Conservation (phyloP, 768 basidiomycete species). For the Xerocomellus dryophilus region DNA sequence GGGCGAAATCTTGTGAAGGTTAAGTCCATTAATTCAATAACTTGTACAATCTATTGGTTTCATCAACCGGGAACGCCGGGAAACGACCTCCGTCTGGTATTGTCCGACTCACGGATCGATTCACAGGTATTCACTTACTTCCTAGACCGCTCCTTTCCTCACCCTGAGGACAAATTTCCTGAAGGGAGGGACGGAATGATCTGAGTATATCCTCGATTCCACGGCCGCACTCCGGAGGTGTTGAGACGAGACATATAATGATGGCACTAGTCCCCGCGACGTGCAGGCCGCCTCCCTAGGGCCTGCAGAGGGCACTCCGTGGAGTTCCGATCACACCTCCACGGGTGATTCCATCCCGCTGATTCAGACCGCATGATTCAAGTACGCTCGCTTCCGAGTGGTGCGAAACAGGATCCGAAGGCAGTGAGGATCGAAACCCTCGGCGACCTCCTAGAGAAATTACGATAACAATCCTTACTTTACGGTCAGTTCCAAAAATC, state of each 20-base stretch:
- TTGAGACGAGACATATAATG: background rate
- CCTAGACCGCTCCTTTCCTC: background rate
- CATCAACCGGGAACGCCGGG: conserved; percentile 6
- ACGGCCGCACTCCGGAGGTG: background rate
- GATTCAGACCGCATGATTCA: conserved; percentile 7
- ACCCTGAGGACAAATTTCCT: background rate
- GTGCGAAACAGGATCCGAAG: conserved; percentile 23
- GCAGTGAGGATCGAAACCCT: conserved; percentile 19
- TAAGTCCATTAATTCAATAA: conserved; percentile 2
- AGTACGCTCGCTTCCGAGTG: conserved; percentile 16
- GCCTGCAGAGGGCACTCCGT: conserved; percentile 14
- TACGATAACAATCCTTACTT: background rate
- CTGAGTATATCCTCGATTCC: background rate
- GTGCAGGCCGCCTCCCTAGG: conserved; percentile 1
- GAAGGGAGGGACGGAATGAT: background rate
- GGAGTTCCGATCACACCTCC: conserved; percentile 22
- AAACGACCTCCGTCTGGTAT: conserved; percentile 8
- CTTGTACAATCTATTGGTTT: conserved; percentile 5
- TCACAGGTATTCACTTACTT: conserved; percentile 1
- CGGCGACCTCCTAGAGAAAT: conserved; percentile 7
- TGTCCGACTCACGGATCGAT: conserved; percentile 9
- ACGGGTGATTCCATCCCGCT: conserved; percentile 1
- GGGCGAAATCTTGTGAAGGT: background rate
- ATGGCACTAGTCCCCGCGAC: background rate
- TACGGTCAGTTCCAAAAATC: too few species aligned